A percentile compares a stretch with the other conserved stretches of the same genome.
These are phyloP conservation scores for Cymbidium sinense DNA, from an alignment of 106 monocot genomes.

Conservation along the genomic window DNA sequence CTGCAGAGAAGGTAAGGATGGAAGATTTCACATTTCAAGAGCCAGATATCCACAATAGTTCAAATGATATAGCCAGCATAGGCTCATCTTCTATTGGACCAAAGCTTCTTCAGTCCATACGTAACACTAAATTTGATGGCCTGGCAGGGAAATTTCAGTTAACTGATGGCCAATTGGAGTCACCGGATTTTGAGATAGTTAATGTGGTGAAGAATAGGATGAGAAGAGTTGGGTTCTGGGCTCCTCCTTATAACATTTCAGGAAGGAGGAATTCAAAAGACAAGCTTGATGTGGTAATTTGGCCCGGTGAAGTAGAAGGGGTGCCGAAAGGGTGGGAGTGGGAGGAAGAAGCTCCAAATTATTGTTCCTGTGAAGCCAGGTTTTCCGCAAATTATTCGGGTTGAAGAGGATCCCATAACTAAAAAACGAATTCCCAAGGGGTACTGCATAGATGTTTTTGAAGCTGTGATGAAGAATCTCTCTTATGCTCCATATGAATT, in stretches of 20 bases:
- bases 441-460: conserved; percentile 54
- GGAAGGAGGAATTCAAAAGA: not conserved
- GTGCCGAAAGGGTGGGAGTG: conserved; percentile 59
- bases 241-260: conserved; percentile 17
- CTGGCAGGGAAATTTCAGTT: conserved; percentile 38
- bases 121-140: conserved; percentile 25
- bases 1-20: conserved; percentile 17
- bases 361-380: conserved; percentile 48
- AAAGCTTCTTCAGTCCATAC: conserved; percentile 8
- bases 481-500: conserved; percentile 40
- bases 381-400: conserved; percentile 26
- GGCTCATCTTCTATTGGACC: conserved; percentile 24
- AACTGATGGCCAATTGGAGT: conserved; percentile 29
- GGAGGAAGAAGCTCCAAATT: conserved; percentile 27
- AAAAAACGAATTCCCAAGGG: conserved; percentile 9
- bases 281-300: conserved; percentile 16
- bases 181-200: conserved; percentile 32
- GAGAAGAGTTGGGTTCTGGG: conserved; percentile 46
- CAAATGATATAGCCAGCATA: conserved; percentile 15
- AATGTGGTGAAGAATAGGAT: conserved; percentile 23
- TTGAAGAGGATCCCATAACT: not conserved
- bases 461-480: conserved; percentile 34
- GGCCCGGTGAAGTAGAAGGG: conserved; percentile 27
- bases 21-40: conserved; percentile 12
- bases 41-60: not conserved